These are phyloP conservation scores for Phylloporus sp. DNA, from an alignment of 768 basidiomycete species.

Conservation along the genomic window DNA sequence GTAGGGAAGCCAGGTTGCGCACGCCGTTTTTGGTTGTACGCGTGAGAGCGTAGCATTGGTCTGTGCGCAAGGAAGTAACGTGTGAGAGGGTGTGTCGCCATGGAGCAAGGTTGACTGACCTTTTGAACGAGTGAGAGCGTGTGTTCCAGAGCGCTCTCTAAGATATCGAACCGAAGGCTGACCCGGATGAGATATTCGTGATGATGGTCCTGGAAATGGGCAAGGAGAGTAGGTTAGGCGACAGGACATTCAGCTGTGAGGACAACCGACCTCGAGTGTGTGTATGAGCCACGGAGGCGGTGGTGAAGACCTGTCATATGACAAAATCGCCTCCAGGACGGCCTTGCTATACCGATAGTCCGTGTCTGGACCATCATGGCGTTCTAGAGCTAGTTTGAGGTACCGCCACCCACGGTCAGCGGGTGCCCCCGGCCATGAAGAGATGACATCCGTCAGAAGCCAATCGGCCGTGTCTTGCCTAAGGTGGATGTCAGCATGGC, in stretches of 20 bases:
- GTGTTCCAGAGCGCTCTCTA: conserved; percentile 74
- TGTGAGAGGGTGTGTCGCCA: background rate
- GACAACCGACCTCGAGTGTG: conserved; percentile 57
- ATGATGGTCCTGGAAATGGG: conserved; percentile 49
- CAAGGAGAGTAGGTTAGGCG: background rate
- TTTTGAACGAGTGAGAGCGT: conserved; percentile 67
- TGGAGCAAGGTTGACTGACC: conserved; percentile 40
- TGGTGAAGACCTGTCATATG: conserved; percentile 51
- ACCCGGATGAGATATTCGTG: conserved; percentile 81
- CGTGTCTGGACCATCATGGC: conserved; percentile 68
- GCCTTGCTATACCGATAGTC: conserved; percentile 76
- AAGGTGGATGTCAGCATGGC: conserved; percentile 9
- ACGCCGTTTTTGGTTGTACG: conserved; percentile 51
- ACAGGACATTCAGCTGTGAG: background rate
- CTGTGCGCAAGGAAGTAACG: conserved; percentile 31
- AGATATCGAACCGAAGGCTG: conserved; percentile 72
- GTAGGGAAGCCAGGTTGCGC: conserved; percentile 77
- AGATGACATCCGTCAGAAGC: conserved; percentile 76
- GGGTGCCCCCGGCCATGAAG: conserved; percentile 79
- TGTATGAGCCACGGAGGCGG: conserved; percentile 85
- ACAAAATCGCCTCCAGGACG: conserved; percentile 72
- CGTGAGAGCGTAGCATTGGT: conserved; percentile 51
- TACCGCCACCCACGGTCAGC: conserved; percentile 86
- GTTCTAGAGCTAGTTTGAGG: conserved; percentile 72
- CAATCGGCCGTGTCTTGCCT: conserved; percentile 77